phyloP scores from a whole-genome alignment of 371 early-diverging fungal genomes.

The Apophysomyces variabilis region DNA sequence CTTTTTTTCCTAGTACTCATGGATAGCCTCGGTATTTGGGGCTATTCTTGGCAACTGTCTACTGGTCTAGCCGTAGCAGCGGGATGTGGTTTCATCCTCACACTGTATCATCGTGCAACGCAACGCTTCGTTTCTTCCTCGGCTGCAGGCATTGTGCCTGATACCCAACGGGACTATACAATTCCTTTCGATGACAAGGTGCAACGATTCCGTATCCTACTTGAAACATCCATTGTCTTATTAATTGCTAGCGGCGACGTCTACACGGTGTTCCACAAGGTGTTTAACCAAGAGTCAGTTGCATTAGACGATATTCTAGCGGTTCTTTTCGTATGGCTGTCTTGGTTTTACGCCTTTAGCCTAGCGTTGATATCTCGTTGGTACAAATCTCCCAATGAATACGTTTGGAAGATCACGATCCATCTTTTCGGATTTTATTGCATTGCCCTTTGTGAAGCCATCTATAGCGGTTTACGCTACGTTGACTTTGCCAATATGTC shows the following conservation, averaged over 20 bases:
- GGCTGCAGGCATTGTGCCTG: constrained; percentile 12
- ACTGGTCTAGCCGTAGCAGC: constrained; percentile 11
- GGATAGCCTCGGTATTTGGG: background rate
- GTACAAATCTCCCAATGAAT: constrained; percentile 30
- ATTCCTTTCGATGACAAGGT: constrained; percentile 26
- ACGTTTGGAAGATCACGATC: constrained; percentile 45
- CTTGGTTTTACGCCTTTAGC: constrained; percentile 38
- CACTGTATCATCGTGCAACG: constrained; percentile 5
- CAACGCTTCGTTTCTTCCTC: too few relatives aligned
- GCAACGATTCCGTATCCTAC: constrained; percentile 20
- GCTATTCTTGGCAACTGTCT: constrained; percentile 18
- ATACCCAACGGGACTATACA: constrained; percentile 23
- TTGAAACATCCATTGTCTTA: constrained; percentile 16
- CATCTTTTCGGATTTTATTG: constrained; percentile 39
- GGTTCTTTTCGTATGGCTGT: constrained; percentile 14
- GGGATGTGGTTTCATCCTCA: constrained; percentile 15
- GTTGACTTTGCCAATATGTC: background rate
- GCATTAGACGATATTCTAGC: constrained; percentile 11
- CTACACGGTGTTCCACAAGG: constrained; percentile 4
- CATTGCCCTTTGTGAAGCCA: constrained; percentile 15
- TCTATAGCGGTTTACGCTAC: background rate
- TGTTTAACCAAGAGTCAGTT: background rate
- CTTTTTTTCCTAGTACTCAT: background rate
- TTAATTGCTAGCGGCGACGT: constrained; percentile 10
- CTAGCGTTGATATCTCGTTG: constrained; percentile 28